phyloP scores from a whole-genome alignment of 768 basidiomycete species.

The Kwoniella sp. region DNA sequence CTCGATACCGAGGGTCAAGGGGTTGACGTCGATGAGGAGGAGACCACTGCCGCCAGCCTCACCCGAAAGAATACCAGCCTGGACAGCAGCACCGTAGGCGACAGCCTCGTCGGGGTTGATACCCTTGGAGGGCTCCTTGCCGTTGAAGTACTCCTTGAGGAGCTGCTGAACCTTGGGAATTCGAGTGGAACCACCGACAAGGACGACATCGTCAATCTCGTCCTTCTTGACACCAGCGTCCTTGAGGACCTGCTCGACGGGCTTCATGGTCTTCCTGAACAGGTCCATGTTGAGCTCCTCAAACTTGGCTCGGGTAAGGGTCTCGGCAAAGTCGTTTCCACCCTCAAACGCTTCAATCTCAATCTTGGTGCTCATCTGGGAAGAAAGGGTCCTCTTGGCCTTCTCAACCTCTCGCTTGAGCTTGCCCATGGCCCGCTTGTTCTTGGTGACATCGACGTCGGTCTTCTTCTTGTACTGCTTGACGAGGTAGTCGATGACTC shows the following conservation, averaged over 20 bases:
- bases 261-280: constrained; percentile 99
- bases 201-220: constrained; percentile 87
- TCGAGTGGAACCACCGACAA: constrained; percentile 97
- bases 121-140: constrained; percentile 97
- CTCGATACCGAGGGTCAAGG: constrained; percentile 73
- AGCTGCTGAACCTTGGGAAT: constrained; percentile 96
- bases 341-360: constrained; percentile 95
- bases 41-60: constrained; percentile 83
- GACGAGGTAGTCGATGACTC: constrained; percentile 92
- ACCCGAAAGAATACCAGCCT: constrained; percentile 95
- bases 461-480: constrained; percentile 96
- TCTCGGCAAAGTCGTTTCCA: constrained; percentile 92
- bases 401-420: constrained; percentile 91
- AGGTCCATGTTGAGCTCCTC: constrained; percentile 98
- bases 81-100: constrained; percentile 97
- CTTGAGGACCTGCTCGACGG: constrained; percentile 97
- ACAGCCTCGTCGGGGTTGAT: constrained; percentile 99
- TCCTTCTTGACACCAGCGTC: constrained; percentile 98
- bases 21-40: constrained; percentile 87
- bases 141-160: constrained; percentile 97
- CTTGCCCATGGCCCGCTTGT: constrained; percentile 81
- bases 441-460: constrained; percentile 71
- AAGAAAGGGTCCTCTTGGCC: constrained; percentile 87
- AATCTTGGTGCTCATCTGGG: constrained; percentile 81
- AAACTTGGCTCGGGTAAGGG: constrained; percentile 92